A percentile compares a stretch with the other conserved stretches of the same genome.
Conservation (phyloP, 306 rosid genomes). For the Quercus agrifolia region DNA sequence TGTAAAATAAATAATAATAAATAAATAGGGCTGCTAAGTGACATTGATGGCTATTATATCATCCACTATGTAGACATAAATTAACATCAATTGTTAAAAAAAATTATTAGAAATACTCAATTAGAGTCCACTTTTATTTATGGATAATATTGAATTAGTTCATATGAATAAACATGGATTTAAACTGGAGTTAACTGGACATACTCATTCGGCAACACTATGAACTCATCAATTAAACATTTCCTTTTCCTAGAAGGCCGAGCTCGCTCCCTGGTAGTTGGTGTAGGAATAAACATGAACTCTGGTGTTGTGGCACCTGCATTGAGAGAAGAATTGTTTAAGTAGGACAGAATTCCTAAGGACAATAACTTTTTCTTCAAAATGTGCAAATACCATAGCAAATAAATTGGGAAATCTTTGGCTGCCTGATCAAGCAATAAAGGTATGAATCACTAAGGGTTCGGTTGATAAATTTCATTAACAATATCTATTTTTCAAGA, state of each 20-base stretch:
- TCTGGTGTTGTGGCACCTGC: slow-evolving; percentile 52
- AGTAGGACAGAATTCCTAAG: not conserved
- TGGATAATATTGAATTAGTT: not conserved
- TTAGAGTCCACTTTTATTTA: not conserved
- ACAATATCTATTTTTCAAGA: not conserved
- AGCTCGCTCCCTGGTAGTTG: slow-evolving; percentile 41
- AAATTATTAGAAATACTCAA: not conserved
- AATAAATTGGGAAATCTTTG: slow-evolving; percentile 1
- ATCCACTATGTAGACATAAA: not conserved
- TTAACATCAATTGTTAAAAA: not conserved
- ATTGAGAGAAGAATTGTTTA: slow-evolving; percentile 3
- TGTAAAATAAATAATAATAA: not conserved
- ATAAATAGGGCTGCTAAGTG: not conserved
- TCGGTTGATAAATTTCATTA: not conserved
- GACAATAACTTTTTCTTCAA: not conserved
- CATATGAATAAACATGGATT: not conserved
- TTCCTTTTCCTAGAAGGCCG: slow-evolving; percentile 58
- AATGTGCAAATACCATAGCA: not conserved
- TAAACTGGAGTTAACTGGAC: slow-evolving; percentile 19
- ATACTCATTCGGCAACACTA: slow-evolving; percentile 55
- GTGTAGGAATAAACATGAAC: slow-evolving; percentile 47
- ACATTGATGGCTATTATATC: not conserved
- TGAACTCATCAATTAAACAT: slow-evolving; percentile 39
- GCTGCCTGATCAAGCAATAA: not conserved
- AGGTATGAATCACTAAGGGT: not conserved